A percentile compares a stretch with the other conserved stretches of the same genome.
Conservation (phyloP, 2,329 filamentous ascomycete species). For the Fusarium protoensiforme region DNA sequence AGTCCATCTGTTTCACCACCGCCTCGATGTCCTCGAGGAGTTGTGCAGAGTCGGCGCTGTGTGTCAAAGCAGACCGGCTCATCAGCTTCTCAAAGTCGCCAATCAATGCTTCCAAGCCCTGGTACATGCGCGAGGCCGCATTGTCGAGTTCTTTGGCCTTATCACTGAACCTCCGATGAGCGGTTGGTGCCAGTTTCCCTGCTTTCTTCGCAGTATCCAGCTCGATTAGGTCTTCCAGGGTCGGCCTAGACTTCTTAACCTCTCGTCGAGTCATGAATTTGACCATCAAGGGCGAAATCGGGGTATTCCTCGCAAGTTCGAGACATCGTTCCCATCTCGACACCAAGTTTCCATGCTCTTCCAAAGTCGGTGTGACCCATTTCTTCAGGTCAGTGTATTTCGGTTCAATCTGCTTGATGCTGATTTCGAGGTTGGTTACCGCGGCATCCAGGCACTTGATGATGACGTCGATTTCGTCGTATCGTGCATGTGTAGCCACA, state of each 20-base stretch:
- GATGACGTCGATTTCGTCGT: slow-evolving; percentile 80
- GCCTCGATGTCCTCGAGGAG: slow-evolving; percentile 88
- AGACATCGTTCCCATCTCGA: slow-evolving; percentile 77
- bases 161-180: slow-evolving; percentile 68
- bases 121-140: slow-evolving; percentile 68
- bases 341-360: slow-evolving; percentile 73
- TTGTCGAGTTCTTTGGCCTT: slow-evolving; percentile 72
- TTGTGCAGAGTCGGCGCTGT: slow-evolving; percentile 72
- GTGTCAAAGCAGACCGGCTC: slow-evolving; percentile 65
- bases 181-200: slow-evolving; percentile 70
- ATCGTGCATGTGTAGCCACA: slow-evolving; percentile 70
- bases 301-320: slow-evolving; percentile 70
- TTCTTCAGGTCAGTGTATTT: slow-evolving; percentile 77
- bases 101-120: slow-evolving; percentile 70
- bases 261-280: slow-evolving; percentile 68
- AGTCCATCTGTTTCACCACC: slow-evolving; percentile 85
- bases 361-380: slow-evolving; percentile 75
- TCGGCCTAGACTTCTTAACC: slow-evolving; percentile 61
- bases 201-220: slow-evolving; percentile 77
- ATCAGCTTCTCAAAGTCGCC: slow-evolving; percentile 71
- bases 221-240: slow-evolving; percentile 81
- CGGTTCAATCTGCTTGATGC: slow-evolving; percentile 76
- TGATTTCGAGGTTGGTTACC: slow-evolving; percentile 83
- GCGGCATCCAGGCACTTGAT: slow-evolving; percentile 85
- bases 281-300: slow-evolving; percentile 74